phyloP scores from a whole-genome alignment of 2,329 filamentous ascomycete genomes.

The Arthrobotrys conoides region DNA sequence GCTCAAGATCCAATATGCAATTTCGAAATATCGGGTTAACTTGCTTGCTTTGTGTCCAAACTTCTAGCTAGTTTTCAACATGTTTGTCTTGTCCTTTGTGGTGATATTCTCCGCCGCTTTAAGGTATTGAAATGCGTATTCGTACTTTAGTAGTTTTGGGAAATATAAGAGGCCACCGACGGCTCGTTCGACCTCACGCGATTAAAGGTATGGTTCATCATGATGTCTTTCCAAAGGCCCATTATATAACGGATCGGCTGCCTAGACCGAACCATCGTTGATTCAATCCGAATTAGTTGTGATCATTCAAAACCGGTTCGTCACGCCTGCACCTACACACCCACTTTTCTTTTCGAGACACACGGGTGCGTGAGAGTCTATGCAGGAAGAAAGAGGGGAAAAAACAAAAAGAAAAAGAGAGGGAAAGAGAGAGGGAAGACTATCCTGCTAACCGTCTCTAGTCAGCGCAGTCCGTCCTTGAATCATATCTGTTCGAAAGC shows the following conservation, averaged over 20 bases:
- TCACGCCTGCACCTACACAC: slow-evolving; percentile 24
- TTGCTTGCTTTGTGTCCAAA: neutral
- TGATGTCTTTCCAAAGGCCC: slow-evolving; percentile 30
- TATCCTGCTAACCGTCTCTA: neutral
- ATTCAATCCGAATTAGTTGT: slow-evolving; percentile 25
- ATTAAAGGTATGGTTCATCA: slow-evolving; percentile 3
- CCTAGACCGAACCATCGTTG: slow-evolving; percentile 34
- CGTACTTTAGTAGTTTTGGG: neutral
- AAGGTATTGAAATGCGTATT: slow-evolving; percentile 5
- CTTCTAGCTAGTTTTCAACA: too few relatives aligned
- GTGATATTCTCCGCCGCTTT: slow-evolving; percentile 39
- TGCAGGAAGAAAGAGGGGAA: neutral
- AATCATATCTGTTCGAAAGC: slow-evolving; percentile 10
- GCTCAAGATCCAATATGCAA: slow-evolving; percentile 21
- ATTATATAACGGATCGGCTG: slow-evolving; percentile 52
- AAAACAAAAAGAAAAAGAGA: neutral
- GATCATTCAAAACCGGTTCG: slow-evolving; percentile 33
- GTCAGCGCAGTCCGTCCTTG: slow-evolving; percentile 5
- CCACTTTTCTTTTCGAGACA: slow-evolving; percentile 11
- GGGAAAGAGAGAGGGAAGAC: neutral
- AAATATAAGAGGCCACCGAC: neutral
- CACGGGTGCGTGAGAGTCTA: neutral
- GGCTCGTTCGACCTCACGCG: slow-evolving; percentile 17
- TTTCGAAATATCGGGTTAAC: slow-evolving; percentile 7
- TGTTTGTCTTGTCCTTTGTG: slow-evolving; percentile 13